A percentile compares a stretch with the other conserved stretches of the same genome.
Conservation (phyloP, 345 rosid genomes). For the Adansonia digitata region DNA sequence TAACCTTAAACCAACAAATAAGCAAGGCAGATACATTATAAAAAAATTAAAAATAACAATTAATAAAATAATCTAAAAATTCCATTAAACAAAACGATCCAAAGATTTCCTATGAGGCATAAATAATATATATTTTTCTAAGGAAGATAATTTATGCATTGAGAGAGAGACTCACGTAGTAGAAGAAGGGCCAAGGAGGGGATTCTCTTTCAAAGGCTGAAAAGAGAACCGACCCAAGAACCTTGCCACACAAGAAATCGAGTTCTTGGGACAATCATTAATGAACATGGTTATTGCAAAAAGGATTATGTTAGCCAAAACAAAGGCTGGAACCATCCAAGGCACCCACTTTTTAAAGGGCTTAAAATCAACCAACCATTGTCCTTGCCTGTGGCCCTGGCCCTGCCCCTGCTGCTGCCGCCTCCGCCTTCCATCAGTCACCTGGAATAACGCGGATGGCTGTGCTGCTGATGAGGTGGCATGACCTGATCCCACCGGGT, state of each 20-base stretch:
- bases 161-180: constrained; percentile 49
- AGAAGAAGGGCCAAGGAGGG: constrained; percentile 91
- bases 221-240: constrained; percentile 82
- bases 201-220: constrained; percentile 81
- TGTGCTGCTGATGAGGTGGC: not conserved
- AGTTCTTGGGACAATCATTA: constrained; percentile 72
- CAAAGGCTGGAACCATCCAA: constrained; percentile 78
- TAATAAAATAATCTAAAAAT: no score
- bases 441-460: not conserved
- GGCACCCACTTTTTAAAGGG: constrained; percentile 64
- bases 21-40: not conserved
- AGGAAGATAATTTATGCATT: constrained; percentile 18
- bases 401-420: constrained; percentile 8
- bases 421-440: not conserved
- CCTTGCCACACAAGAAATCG: constrained; percentile 44
- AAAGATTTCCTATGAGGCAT: constrained; percentile 12
- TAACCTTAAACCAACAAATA: not conserved
- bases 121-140: no score
- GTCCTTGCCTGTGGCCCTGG: not conserved
- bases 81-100: not conserved
- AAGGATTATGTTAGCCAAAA: constrained; percentile 48
- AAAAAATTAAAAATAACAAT: no score
- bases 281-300: constrained; percentile 66
- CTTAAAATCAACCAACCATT: constrained; percentile 27
- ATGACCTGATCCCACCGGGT: constrained; percentile 17